A percentile compares a stretch with the other conserved stretches of the same genome.
Evolutionary conservation across 2,329 filamentous ascomycete genomes (phyloP).

Genomic region (Diaporthe citri): DNA sequence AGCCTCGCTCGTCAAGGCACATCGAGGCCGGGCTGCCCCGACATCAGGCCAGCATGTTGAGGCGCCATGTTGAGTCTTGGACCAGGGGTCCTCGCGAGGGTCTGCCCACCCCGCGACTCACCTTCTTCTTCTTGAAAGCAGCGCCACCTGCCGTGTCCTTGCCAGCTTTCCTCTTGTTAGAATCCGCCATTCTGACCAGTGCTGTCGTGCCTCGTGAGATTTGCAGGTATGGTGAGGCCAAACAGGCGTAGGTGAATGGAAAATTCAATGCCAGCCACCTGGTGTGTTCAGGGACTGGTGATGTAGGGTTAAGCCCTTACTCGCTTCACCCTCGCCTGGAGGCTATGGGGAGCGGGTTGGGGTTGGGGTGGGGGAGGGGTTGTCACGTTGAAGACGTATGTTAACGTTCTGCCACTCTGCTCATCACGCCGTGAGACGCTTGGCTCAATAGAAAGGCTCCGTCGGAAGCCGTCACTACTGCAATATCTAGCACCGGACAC

Average conservation of each 20-base stretch:
- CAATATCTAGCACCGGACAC: neutral
- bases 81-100: neutral
- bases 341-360: no score
- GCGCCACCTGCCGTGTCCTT: slow-evolving; percentile 18
- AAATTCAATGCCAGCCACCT: neutral
- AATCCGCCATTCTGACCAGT: slow-evolving; percentile 31
- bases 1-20: neutral
- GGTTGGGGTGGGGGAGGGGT: neutral
- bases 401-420: neutral
- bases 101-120: neutral
- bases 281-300: neutral
- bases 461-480: neutral
- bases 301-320: slow-evolving; percentile 6
- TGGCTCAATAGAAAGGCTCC: no score
- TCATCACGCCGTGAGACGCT: neutral
- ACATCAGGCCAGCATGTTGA: neutral
- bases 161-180: slow-evolving; percentile 32
- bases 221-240: neutral
- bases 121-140: slow-evolving; percentile 38
- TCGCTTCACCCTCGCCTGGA: neutral
- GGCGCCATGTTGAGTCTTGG: neutral
- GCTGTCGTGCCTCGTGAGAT: neutral
- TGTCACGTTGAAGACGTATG: neutral
- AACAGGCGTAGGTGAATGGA: neutral
- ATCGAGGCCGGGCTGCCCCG: neutral